Evolutionary conservation across 202 grass and related monocot genomes (phyloP), one percentile per base, ranked within the genome.

Genomic region (Tripidium arundinaceum): DNA sequence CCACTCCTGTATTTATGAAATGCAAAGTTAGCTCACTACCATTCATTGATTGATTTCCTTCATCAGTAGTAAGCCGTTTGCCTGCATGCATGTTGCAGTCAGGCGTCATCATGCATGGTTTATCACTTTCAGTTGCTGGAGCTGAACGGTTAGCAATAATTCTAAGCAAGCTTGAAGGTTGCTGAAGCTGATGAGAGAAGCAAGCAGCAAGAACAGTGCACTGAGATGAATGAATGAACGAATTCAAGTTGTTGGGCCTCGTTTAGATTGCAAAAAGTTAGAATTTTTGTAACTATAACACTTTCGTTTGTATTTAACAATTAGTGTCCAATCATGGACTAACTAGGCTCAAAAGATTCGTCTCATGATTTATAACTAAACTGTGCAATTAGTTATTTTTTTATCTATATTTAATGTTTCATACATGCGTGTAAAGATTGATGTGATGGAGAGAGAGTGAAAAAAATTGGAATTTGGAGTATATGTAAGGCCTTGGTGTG

Each of bases 171-270:
- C 9, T 21, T 7, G 59, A 60, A 1, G 40, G 31, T 55, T 11
- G 26, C 29, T 31, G 29, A 31, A 31, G 29, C 29, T 31, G 29
- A 31, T 55, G 11, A n/a, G 63, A 43, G 22, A 6, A 76, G 9
- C 11, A 10, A 84, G 45, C 14, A 31, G 29, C 14, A 34, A 13
- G 79, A 83, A 62, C 33, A 39, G 71, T 85, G 75, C 82, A 71
- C 47, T 74, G 75, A 68, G 72, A 19, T 71, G 52, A 15, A 42
- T 70, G 73, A 36, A 57, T 27, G 39, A 28, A 71, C 50, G 66
- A 45, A 65, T 66, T 76, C 79, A 86, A 76, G 65, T 60, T 62
- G 62, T 27, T 70, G 68, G 68, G n/a, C n/a, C n/a, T n/a, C n/a
- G n/a, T n/a, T n/a, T n/a, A n/a, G n/a, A n/a, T n/a, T n/a, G n/a